Evolutionary conservation across 2,329 filamentous ascomycete species (phyloP).

Genomic region (Xylariaceae sp.): DNA sequence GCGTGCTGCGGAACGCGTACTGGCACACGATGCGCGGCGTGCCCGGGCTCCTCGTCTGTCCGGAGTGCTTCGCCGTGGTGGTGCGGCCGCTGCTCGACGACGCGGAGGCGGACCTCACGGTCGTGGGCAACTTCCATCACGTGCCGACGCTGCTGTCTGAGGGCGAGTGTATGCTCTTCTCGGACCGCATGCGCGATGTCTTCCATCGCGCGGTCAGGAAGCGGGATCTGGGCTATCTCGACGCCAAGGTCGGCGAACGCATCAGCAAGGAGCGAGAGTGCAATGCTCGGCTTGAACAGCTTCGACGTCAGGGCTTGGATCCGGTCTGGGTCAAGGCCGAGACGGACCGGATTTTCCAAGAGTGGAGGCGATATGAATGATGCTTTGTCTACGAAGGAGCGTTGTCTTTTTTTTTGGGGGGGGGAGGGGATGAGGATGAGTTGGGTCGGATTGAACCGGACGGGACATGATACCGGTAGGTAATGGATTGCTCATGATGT

Average conservation of each 20-base stretch:
- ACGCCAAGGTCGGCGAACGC: slow-evolving; percentile 51
- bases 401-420: not conserved
- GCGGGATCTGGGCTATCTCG: slow-evolving; percentile 62
- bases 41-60: slow-evolving; percentile 76
- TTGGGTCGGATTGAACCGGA: not conserved
- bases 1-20: slow-evolving; percentile 51
- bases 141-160: slow-evolving; percentile 50
- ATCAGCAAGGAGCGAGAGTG: slow-evolving; percentile 55
- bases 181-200: slow-evolving; percentile 66
- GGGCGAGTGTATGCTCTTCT: slow-evolving; percentile 73
- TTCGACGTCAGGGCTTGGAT: slow-evolving; percentile 27
- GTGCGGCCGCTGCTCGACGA: slow-evolving; percentile 62
- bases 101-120: slow-evolving; percentile 34
- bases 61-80: slow-evolving; percentile 77
- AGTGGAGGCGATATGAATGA: slow-evolving; percentile 56
- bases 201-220: slow-evolving; percentile 62
- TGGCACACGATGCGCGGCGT: slow-evolving; percentile 77
- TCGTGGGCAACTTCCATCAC: slow-evolving; percentile 62
- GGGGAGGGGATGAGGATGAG: not conserved
- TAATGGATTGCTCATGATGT: not conserved
- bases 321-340: slow-evolving; percentile 39
- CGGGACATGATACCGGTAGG: not conserved
- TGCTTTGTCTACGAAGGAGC: not conserved
- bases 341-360: slow-evolving; percentile 44
- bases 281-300: slow-evolving; percentile 5